phyloP scores from a whole-genome alignment of 2,329 filamentous ascomycete species.

The Fusarium sp. region DNA sequence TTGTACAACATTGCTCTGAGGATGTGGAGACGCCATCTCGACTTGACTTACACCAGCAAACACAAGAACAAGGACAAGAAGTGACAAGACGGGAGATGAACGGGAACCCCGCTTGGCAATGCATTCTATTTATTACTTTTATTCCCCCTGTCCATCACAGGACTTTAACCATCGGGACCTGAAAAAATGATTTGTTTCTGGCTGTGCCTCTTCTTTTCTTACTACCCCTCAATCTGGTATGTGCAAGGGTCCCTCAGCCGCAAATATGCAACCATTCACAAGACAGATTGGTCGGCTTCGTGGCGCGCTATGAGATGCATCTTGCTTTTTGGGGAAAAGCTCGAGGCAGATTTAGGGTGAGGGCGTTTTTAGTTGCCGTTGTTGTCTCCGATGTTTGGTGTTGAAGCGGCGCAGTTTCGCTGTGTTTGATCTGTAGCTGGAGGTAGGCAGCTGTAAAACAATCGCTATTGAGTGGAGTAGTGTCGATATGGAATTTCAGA shows the following conservation, averaged over 20 bases:
- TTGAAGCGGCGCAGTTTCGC: not conserved
- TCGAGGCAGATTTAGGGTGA: conserved; percentile 2
- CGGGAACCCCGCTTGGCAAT: conserved; percentile 13
- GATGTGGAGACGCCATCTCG: conserved; percentile 26
- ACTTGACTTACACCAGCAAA: conserved; percentile 13
- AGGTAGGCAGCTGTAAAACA: not conserved
- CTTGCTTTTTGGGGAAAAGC: conserved; percentile 1
- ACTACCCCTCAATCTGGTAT: conserved; percentile 9
- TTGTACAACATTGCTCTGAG: not conserved
- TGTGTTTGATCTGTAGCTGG: not conserved
- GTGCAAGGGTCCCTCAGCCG: conserved; percentile 24
- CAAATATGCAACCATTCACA: conserved; percentile 23
- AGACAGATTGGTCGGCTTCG: not conserved
- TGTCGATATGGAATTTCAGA: not conserved
- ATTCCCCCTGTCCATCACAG: conserved; percentile 10
- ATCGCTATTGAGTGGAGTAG: too few relatives aligned
- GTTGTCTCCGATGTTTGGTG: not conserved
- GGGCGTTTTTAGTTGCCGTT: conserved; percentile 3
- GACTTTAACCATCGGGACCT: not conserved
- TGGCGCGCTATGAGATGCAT: conserved; percentile 27
- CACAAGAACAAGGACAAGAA: conserved; percentile 4
- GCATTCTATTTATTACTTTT: conserved; percentile 2
- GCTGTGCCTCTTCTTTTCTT: not conserved
- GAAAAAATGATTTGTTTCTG: conserved; percentile 4
- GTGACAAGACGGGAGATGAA: conserved; percentile 21